Base-by-base conservation (phyloP, 768 basidiomycete genomes). In the Lentinula lateritia region DNA sequence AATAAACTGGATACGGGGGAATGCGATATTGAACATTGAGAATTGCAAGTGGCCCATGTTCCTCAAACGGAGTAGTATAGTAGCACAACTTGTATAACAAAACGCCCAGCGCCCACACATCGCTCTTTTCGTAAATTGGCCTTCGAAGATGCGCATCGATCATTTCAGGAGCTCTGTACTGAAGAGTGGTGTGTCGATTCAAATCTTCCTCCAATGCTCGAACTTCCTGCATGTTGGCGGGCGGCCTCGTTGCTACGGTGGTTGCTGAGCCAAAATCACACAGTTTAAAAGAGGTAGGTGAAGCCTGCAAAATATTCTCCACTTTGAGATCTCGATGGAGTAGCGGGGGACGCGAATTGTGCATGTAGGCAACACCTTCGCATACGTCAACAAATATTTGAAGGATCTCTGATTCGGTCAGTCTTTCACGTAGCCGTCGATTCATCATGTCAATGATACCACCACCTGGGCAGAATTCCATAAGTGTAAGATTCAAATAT, bases 381-480 rank as follows among this genome's bases (percentile, higher is more conserved):
- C 95, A 97, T 28, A 98, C 92, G 71, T 98, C 97, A 13, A 92
- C 89, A 73, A 99, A 99, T 69, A 99, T 98, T 73, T 95, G 94
- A 58, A 99, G 81, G 68, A 99, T 98, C 74, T 99, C 97, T 23
- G 89, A 83, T 75, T 99, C 97, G 2, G 93, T 95, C 45, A 98
- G 82, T 28, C 97, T 86, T 75, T 98, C 95, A 58, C 95, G 85
- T 50, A 99, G 81, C 57, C 97, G 86, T 66, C 95, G 87, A 74
- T 99, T 99, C 92, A 99, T 95, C 89, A 98, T 95, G 76, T 99
- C 97, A 74, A 99, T 98, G 66, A 99, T 98, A 39, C 97, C 97
- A 42, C 97, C 97, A 52, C 95, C 95, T 93, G n/a, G n/a, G n/a
- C n/a, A n/a, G n/a, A n/a, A n/a, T n/a, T n/a, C n/a, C n/a, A n/a